A percentile compares a stretch with the other conserved stretches of the same genome.
Evolutionary conservation across 345 rosid genomes (phyloP).

Genomic region (Salix dunnii): DNA sequence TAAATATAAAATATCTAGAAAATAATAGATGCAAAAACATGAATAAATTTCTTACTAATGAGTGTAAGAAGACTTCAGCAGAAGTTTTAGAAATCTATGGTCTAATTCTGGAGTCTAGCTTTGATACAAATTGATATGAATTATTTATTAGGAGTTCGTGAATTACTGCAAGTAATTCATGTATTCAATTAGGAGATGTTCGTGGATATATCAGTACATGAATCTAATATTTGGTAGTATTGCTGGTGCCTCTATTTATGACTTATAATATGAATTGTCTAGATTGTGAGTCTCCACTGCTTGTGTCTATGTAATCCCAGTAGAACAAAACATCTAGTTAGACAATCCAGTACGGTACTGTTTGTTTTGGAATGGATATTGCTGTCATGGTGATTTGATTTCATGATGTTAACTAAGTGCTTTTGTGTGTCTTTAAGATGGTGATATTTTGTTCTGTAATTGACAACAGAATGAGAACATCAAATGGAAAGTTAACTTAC

Average conservation of each 20-base stretch:
- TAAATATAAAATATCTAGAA: too few relatives aligned
- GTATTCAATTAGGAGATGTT: too few relatives aligned
- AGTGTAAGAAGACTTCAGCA: too few relatives aligned
- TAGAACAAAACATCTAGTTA: conserved; percentile 24
- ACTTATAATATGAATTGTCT: conserved; percentile 23
- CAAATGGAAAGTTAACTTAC: conserved; percentile 8
- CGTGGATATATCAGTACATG: too few relatives aligned
- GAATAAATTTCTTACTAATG: too few relatives aligned
- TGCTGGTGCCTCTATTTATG: conserved; percentile 21
- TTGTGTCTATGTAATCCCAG: conserved; percentile 25
- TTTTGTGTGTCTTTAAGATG: conserved; percentile 16
- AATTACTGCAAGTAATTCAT: too few relatives aligned
- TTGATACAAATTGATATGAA: too few relatives aligned
- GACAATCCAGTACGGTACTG: conserved; percentile 20
- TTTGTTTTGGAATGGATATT: conserved; percentile 24
- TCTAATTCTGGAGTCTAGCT: too few relatives aligned
- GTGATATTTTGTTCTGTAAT: conserved; percentile 22
- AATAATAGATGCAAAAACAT: too few relatives aligned
- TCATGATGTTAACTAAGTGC: conserved; percentile 15
- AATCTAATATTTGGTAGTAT: too few relatives aligned
- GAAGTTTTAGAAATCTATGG: too few relatives aligned
- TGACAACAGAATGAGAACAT: conserved; percentile 17
- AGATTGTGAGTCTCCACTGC: conserved; percentile 30
- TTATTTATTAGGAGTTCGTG: too few relatives aligned
- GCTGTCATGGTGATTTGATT: conserved; percentile 21